Evolutionary conservation across 2,329 filamentous ascomycete genomes (phyloP), one percentile per base, ranked within the genome.

Genomic region (Apiospora kogelbergensis): DNA sequence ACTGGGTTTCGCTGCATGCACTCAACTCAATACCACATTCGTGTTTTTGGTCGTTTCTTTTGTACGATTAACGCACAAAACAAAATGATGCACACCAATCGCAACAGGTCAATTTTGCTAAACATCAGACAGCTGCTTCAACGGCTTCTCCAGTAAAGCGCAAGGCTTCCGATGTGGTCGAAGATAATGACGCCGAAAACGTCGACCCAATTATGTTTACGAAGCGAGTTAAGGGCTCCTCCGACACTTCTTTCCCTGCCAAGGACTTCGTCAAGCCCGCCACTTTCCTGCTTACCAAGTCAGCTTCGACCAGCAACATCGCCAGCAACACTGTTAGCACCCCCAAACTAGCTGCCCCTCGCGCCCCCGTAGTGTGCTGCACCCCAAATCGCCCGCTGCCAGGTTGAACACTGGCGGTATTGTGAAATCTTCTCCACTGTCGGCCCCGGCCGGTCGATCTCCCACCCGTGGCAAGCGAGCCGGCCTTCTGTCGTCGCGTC

Each of bases 391-490:
- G 5, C 87, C 86, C 20, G 78, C 81, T 67, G 72, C 80, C 48
- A 86, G 81, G 73, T 73, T 86, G 68, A 84, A 81, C 78, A 81
- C 81, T 9, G 76, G n/a, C n/a, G n/a, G 74, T 68, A 77, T 81
- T 70, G 73, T 82, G 70, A 84, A 83, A 72, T 84, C 88, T 0
- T 83, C 87, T 17, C 86, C 89, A 15, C 81, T 88, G 22, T 84
- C 89, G 63, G 89, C 91, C n/a, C 91, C 92, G 48, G 93, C 92
- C 73, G 93, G 94, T 64, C 92, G 94, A 71, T 96, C 93, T 3
- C 93, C 94, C 2, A 92, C 87, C n/a, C 84, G 91, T 66, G 80
- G 80, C 75, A 94, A 93, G 81, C 88, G 90, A 70, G 84, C 90
- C 37, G 88, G 89, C 66, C 88, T 94, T 71, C 84, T 94, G 53